Evolutionary conservation across 2,329 filamentous ascomycete species (phyloP).

Genomic region (Aspergillus sp.): DNA sequence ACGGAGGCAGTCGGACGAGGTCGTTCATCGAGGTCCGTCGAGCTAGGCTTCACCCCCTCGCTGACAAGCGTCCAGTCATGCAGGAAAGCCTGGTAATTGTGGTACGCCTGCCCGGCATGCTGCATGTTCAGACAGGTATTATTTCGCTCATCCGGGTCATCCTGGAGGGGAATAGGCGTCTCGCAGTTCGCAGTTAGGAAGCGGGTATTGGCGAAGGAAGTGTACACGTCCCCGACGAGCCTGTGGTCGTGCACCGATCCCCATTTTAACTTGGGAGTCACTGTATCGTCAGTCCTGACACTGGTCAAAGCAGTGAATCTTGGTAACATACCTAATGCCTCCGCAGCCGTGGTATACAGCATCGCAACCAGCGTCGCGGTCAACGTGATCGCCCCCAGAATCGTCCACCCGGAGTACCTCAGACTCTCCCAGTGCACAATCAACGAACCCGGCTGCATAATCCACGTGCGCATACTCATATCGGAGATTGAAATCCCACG

Average conservation of each 20-base stretch:
- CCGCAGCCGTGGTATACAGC: slow-evolving; percentile 74
- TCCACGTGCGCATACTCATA: slow-evolving; percentile 75
- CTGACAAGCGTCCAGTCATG: slow-evolving; percentile 53
- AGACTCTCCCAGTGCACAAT: slow-evolving; percentile 68
- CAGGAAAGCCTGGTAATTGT: slow-evolving; percentile 66
- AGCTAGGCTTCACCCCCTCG: slow-evolving; percentile 43
- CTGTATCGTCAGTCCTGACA: slow-evolving; percentile 27
- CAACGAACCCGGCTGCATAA: slow-evolving; percentile 70
- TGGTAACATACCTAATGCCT: slow-evolving; percentile 56
- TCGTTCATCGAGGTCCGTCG: slow-evolving; percentile 47
- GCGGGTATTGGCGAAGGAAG: slow-evolving; percentile 62
- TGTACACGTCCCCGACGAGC: slow-evolving; percentile 58
- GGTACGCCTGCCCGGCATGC: slow-evolving; percentile 66
- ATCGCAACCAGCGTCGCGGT: slow-evolving; percentile 65
- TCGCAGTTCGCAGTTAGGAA: slow-evolving; percentile 60
- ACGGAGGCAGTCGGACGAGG: slow-evolving; percentile 64
- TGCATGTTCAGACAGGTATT: slow-evolving; percentile 67
- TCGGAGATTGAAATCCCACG: slow-evolving; percentile 72
- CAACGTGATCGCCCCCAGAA: slow-evolving; percentile 65
- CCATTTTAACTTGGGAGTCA: slow-evolving; percentile 68
- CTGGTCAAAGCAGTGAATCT: no score
- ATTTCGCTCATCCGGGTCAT: slow-evolving; percentile 44
- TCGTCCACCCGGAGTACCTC: slow-evolving; percentile 61
- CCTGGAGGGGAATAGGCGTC: slow-evolving; percentile 54
- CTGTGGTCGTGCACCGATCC: slow-evolving; percentile 51